Evolutionary conservation across 768 basidiomycete genomes (phyloP).

Genomic region (Dendrothele bispora): DNA sequence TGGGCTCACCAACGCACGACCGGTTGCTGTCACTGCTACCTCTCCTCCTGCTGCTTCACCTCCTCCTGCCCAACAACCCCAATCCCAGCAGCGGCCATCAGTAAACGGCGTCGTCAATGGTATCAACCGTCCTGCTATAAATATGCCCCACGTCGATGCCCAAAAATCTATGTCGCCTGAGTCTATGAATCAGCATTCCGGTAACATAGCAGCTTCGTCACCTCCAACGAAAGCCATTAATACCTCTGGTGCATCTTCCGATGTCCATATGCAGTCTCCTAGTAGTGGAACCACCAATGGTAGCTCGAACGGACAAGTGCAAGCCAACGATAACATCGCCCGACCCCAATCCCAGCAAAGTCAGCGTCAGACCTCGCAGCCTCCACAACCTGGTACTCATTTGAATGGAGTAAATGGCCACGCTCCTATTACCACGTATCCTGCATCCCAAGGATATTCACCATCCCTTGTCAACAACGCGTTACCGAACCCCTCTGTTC

Average conservation of each 20-base stretch:
- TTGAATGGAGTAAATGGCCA: no score
- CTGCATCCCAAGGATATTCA: background rate
- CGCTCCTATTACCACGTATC: no score
- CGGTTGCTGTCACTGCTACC: background rate
- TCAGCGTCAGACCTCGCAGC: background rate
- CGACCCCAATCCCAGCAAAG: background rate
- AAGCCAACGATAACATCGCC: background rate
- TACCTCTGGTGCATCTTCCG: slow-evolving; percentile 27
- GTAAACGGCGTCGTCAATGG: background rate
- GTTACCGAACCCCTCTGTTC: no score
- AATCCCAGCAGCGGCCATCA: background rate
- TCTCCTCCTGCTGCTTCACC: background rate
- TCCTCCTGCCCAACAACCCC: background rate
- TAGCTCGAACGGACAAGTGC: background rate
- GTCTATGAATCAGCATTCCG: slow-evolving; percentile 8
- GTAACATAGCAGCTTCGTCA: slow-evolving; percentile 29
- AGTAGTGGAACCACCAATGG: slow-evolving; percentile 22
- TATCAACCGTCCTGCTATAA: background rate
- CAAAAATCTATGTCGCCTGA: background rate
- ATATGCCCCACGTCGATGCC: background rate
- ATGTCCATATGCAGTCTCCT: slow-evolving; percentile 27
- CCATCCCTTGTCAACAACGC: no score
- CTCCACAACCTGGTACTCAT: background rate
- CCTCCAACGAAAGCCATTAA: slow-evolving; percentile 20
- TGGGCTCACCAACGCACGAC: background rate